Conservation (phyloP, 768 basidiomycete genomes). For the Mycena crocata region DNA sequence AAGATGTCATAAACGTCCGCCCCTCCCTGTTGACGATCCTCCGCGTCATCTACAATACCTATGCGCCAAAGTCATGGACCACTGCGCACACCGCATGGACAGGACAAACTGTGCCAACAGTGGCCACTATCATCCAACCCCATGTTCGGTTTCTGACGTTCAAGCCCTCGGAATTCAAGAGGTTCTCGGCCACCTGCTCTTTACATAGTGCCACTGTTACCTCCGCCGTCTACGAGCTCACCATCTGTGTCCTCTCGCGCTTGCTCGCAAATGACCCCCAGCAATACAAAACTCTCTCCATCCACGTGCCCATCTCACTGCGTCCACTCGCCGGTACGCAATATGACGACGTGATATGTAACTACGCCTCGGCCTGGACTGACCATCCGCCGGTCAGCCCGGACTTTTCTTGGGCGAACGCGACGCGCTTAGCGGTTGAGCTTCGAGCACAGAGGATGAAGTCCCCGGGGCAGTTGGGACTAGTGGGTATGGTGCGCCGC, state of each 20-base stretch:
- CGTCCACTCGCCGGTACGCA: not conserved
- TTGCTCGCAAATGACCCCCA: not conserved
- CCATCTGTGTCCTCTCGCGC: not conserved
- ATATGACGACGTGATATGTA: not conserved
- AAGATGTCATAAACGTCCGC: conserved; percentile 2
- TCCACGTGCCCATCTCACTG: conserved; percentile 11
- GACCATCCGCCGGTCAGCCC: not conserved
- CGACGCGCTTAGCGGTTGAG: not conserved
- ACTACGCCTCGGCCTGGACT: not conserved
- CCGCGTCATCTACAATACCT: not conserved
- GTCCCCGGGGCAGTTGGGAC: not conserved
- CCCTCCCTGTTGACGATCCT: conserved; percentile 1
- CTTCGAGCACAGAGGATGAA: not conserved
- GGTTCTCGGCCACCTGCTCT: not conserved
- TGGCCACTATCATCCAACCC: not conserved
- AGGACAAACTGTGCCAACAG: not conserved
- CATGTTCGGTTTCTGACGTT: conserved; percentile 3
- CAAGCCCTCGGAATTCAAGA: not conserved
- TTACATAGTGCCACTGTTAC: conserved; percentile 12
- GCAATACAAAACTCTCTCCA: not conserved
- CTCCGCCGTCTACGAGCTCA: conserved; percentile 1
- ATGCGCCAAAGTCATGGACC: not conserved
- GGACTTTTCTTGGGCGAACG: conserved; percentile 4
- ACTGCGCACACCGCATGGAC: conserved; percentile 5
- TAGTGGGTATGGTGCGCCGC: no score